These are phyloP conservation scores for Zopfia rhizophila DNA, from an alignment of 2,329 filamentous ascomycete genomes.

Conservation along the genomic window DNA sequence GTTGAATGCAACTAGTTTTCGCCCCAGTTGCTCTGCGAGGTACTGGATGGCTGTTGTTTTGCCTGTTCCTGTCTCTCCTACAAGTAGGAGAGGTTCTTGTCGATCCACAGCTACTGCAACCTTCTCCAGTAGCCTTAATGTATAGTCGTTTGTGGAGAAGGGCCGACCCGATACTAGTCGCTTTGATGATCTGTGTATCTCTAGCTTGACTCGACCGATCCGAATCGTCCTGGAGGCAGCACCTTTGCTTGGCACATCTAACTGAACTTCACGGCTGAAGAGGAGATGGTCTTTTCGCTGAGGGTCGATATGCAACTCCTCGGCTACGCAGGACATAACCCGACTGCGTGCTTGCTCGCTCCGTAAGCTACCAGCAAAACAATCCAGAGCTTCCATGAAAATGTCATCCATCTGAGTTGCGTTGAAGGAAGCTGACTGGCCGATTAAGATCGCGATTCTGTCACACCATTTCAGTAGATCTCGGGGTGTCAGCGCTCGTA, in stretches of 20 bases:
- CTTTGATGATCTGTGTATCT: slow-evolving; percentile 56
- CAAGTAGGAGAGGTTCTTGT: slow-evolving; percentile 88
- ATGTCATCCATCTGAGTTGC: slow-evolving; percentile 82
- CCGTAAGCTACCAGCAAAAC: slow-evolving; percentile 84
- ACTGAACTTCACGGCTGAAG: slow-evolving; percentile 74
- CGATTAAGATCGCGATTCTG: slow-evolving; percentile 74
- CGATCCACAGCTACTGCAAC: slow-evolving; percentile 84
- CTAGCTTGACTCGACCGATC: slow-evolving; percentile 57
- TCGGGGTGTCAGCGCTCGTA: slow-evolving; percentile 73
- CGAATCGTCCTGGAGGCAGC: slow-evolving; percentile 39
- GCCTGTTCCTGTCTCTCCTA: slow-evolving; percentile 98
- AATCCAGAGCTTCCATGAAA: slow-evolving; percentile 93
- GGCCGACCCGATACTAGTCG: slow-evolving; percentile 56
- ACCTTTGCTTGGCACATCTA: slow-evolving; percentile 51
- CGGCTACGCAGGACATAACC: slow-evolving; percentile 77
- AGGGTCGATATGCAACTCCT: slow-evolving; percentile 86
- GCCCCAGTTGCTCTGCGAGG: slow-evolving; percentile 82
- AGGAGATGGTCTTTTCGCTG: slow-evolving; percentile 84
- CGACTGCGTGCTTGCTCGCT: slow-evolving; percentile 68
- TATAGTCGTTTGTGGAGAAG: slow-evolving; percentile 90
- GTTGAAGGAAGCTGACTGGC: slow-evolving; percentile 69
- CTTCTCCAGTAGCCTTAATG: slow-evolving; percentile 85
- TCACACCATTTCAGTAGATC: slow-evolving; percentile 94
- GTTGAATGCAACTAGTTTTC: slow-evolving; percentile 92
- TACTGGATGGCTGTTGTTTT: slow-evolving; percentile 98